These are phyloP conservation scores for Botrytis pseudocinerea DNA, from an alignment of 2,329 filamentous ascomycete species.

Conservation along the genomic window DNA sequence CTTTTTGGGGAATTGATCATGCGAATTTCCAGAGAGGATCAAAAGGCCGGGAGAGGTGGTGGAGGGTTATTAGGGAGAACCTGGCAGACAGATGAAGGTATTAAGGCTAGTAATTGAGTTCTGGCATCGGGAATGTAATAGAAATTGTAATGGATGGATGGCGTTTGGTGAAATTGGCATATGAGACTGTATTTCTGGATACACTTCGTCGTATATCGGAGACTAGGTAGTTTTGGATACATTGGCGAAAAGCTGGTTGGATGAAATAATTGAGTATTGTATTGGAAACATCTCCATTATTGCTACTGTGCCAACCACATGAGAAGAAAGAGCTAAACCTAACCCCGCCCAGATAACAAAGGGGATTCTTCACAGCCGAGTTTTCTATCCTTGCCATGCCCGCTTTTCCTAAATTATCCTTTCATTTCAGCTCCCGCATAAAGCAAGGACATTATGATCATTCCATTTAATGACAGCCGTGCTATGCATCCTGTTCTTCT, in stretches of 20 bases:
- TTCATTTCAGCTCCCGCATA: too few species aligned
- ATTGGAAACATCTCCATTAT: neutral
- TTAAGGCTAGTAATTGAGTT: neutral
- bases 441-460: too few species aligned
- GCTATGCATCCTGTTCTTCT: too few species aligned
- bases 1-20: conserved; percentile 22
- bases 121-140: neutral
- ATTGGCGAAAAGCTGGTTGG: neutral
- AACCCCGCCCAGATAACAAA: neutral
- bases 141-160: neutral
- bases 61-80: conserved; percentile 13
- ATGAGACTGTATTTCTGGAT: neutral
- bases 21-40: conserved; percentile 16
- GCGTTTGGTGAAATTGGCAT: neutral
- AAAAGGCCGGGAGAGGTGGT: conserved; percentile 3
- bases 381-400: too few species aligned
- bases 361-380: neutral
- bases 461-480: too few species aligned
- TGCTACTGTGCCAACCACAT: neutral
- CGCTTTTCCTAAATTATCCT: too few species aligned
- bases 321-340: neutral
- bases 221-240: neutral
- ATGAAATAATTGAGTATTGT: neutral
- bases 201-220: neutral
- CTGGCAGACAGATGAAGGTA: conserved; percentile 14